Conservation (phyloP, 2,329 filamentous ascomycete species). For the Xylariaceae sp. region DNA sequence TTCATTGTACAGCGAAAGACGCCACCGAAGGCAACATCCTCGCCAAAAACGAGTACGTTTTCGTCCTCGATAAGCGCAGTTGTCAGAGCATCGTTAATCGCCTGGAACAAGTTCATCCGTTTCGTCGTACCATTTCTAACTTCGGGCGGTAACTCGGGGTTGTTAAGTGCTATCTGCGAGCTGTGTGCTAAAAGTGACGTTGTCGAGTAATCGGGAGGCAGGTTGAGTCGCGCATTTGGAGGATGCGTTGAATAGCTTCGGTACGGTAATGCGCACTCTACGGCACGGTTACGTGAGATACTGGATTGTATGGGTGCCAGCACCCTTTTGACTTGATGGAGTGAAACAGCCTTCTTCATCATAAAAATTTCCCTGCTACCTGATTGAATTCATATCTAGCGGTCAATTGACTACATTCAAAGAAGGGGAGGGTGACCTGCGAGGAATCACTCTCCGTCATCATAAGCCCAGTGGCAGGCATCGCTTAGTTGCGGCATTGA, state of each 20-base stretch:
- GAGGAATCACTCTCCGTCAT: constrained; percentile 13
- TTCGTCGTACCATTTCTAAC: constrained; percentile 72
- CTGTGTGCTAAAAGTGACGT: constrained; percentile 82
- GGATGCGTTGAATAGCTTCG: constrained; percentile 58
- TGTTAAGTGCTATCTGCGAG: constrained; percentile 69
- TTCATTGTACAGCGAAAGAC: constrained; percentile 96
- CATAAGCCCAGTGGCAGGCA: constrained; percentile 14
- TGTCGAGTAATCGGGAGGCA: constrained; percentile 83
- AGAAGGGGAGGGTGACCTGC: constrained; percentile 6
- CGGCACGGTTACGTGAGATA: constrained; percentile 2
- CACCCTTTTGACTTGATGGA: constrained; percentile 27
- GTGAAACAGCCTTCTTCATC: constrained; percentile 31
- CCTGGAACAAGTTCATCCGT: constrained; percentile 90
- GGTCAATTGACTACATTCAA: constrained; percentile 10
- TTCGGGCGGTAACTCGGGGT: constrained; percentile 70
- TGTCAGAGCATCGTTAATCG: constrained; percentile 86
- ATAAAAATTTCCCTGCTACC: constrained; percentile 8
- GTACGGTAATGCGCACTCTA: constrained; percentile 4
- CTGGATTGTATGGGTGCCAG: constrained; percentile 21
- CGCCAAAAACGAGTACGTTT: constrained; percentile 87
- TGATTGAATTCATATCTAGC: constrained; percentile 17
- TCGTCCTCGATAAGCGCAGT: constrained; percentile 83
- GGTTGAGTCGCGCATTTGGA: constrained; percentile 71
- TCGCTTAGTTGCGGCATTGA: constrained; percentile 37
- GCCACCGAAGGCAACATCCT: constrained; percentile 95